Evolutionary conservation across 768 basidiomycete genomes (phyloP).

Genomic region (Kwoniella sp.): DNA sequence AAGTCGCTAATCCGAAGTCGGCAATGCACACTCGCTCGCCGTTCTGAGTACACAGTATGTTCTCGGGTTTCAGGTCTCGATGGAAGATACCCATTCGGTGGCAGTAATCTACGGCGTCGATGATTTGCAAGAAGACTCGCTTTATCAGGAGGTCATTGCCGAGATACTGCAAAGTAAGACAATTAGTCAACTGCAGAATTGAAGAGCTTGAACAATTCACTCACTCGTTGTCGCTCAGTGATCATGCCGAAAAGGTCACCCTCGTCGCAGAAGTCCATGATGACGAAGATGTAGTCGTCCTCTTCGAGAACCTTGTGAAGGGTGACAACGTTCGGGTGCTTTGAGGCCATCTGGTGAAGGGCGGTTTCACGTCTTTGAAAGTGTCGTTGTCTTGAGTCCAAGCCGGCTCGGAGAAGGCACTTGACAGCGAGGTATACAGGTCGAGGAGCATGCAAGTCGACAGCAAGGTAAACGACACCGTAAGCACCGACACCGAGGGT

Average conservation of each 20-base stretch:
- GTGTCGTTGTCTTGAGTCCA: conserved; percentile 66
- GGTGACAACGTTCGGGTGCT: conserved; percentile 65
- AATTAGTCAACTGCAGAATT: too few relatives aligned
- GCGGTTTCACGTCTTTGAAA: conserved; percentile 71
- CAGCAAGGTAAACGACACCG: conserved; percentile 89
- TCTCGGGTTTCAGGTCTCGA: conserved; percentile 93
- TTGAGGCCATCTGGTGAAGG: conserved; percentile 58
- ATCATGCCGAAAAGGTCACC: conserved; percentile 94
- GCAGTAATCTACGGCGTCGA: conserved; percentile 91
- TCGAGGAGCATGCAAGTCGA: conserved; percentile 62
- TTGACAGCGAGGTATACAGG: conserved; percentile 79
- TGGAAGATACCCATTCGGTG: conserved; percentile 91
- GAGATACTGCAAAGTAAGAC: too few relatives aligned
- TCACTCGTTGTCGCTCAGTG: conserved; percentile 57
- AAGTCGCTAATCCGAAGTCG: conserved; percentile 92
- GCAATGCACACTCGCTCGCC: conserved; percentile 81
- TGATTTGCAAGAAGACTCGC: conserved; percentile 85
- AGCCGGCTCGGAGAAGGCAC: conserved; percentile 67
- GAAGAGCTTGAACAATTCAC: too few relatives aligned
- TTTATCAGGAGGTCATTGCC: conserved; percentile 83
- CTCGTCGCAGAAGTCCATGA: conserved; percentile 89
- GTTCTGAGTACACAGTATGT: conserved; percentile 71
- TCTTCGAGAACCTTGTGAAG: conserved; percentile 69
- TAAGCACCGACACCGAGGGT: conserved; percentile 92
- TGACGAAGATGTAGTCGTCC: conserved; percentile 67